Evolutionary conservation across 768 basidiomycete genomes (phyloP), one percentile per base, ranked within the genome.

Genomic region (Russula sp.): DNA sequence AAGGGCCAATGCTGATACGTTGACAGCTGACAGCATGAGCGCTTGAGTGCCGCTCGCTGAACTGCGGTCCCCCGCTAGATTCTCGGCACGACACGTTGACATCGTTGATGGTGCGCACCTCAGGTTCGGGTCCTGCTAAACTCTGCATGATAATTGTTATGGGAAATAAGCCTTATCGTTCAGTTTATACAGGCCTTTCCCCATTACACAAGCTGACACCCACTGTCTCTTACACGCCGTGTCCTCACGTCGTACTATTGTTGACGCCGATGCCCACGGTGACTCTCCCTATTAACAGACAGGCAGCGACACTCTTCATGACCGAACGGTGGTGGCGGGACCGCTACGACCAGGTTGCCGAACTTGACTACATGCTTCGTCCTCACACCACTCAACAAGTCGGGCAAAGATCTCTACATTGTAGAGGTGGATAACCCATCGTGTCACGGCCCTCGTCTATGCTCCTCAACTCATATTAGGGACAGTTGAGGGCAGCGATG

Each of bases 401-500:
- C 48, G 3, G 52, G 58, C 0, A 64, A 60, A 38, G 56, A 39
- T 45, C 58, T 62, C 32, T 62, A 53, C 38, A 29, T 39, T 1
- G 56, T 49, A 34, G 61, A 62, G 11, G 61, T 35, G 61, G 61
- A 0, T 56, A 62, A 36, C 43, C 61, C 0, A 58, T 56, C 25
- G 61, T 56, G 16, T 25, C 25, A 0, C n/a, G 29, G 9, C 8
- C 3, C 43, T 56, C 10, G 0, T 10, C 0, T 36, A 35, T 16
- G 5, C 16, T 5, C 14, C 39, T 43, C 29, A 25, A 35, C 25
- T 51, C 36, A 38, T 13, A 2, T 59, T 41, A 1, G 4, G 18
- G 9, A 42, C 3, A 65, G 63, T 48, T 55, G 54, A 52, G 59
- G 18, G 60, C 60, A 16, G 45, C 42, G 20, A 65, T 65, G 55